These are phyloP conservation scores for Penicillium sp. DNA, from an alignment of 2,329 filamentous ascomycete species.

Conservation along the genomic window DNA sequence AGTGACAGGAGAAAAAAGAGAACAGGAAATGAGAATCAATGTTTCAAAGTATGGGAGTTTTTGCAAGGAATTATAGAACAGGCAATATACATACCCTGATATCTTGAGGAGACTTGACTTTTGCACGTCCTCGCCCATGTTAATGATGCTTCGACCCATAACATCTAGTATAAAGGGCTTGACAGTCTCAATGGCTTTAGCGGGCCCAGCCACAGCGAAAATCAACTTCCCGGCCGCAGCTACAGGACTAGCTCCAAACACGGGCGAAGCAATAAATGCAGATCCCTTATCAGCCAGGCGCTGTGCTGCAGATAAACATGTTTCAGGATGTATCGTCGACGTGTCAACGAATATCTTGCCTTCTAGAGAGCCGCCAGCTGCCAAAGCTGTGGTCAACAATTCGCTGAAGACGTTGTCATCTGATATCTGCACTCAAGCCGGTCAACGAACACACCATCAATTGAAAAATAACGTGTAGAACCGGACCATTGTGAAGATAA, in stretches of 20 bases:
- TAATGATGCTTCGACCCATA: conserved; percentile 27
- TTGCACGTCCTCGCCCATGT: conserved; percentile 41
- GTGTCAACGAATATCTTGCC: conserved; percentile 49
- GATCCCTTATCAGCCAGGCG: conserved; percentile 28
- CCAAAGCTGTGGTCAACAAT: conserved; percentile 25
- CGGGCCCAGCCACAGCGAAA: conserved; percentile 45
- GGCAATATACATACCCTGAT: conserved; percentile 36
- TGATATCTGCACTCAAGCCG: conserved; percentile 31
- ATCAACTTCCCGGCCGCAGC: conserved; percentile 46
- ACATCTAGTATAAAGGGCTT: conserved; percentile 41
- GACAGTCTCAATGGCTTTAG: conserved; percentile 31
- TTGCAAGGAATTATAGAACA: too few species aligned
- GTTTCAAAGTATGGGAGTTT: too few species aligned
- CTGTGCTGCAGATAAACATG: conserved; percentile 28
- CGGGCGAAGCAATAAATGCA: conserved; percentile 44
- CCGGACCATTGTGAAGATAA: conserved; percentile 35
- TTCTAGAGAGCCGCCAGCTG: conserved; percentile 16
- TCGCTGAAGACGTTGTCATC: conserved; percentile 40
- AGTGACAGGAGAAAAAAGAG: too few species aligned
- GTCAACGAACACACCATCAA: not conserved
- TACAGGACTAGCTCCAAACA: conserved; percentile 51
- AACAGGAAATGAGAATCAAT: not conserved
- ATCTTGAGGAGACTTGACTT: conserved; percentile 48
- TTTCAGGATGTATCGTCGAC: conserved; percentile 49
- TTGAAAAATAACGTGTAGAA: not conserved